These are phyloP conservation scores for Plasmodium reichenowi DNA, from an alignment of 169 alveolate species.

Conservation along the genomic window DNA sequence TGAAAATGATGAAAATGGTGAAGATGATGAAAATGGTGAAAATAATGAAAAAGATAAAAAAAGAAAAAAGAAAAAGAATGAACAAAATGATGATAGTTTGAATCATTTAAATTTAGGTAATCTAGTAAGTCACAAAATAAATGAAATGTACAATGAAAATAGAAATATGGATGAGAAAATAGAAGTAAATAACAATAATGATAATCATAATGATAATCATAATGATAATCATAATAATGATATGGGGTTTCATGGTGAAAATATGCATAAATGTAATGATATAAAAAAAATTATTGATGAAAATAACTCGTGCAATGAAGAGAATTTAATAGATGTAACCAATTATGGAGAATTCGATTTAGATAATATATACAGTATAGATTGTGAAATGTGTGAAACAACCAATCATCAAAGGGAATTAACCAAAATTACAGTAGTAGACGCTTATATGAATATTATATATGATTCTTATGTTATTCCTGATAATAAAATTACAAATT, in stretches of 20 bases:
- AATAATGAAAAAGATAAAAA: not conserved
- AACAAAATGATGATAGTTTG: not conserved
- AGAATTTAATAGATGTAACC: not conserved
- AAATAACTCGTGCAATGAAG: not conserved
- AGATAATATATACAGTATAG: constrained; percentile 76
- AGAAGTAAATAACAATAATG: not conserved
- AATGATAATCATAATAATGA: not conserved
- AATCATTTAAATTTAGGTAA: not conserved
- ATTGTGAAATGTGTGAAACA: constrained; percentile 83
- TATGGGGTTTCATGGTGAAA: too few species aligned
- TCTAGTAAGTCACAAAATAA: not conserved
- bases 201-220: not conserved
- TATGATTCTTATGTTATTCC: constrained; percentile 79
- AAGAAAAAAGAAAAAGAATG: not conserved
- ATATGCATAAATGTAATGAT: too few species aligned
- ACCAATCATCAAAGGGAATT: constrained; percentile 41
- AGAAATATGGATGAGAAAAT: not conserved
- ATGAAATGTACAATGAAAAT: constrained; percentile 1
- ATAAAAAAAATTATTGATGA: too few species aligned
- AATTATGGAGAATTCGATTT: constrained; percentile 39
- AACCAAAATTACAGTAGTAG: constrained; percentile 79
- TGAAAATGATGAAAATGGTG: not conserved
- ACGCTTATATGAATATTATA: constrained; percentile 75
- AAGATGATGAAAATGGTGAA: not conserved
- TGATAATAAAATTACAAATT: constrained; percentile 61